Base-by-base conservation (phyloP, 2,329 filamentous ascomycete species). In the Drechslerella dactyloides region DNA sequence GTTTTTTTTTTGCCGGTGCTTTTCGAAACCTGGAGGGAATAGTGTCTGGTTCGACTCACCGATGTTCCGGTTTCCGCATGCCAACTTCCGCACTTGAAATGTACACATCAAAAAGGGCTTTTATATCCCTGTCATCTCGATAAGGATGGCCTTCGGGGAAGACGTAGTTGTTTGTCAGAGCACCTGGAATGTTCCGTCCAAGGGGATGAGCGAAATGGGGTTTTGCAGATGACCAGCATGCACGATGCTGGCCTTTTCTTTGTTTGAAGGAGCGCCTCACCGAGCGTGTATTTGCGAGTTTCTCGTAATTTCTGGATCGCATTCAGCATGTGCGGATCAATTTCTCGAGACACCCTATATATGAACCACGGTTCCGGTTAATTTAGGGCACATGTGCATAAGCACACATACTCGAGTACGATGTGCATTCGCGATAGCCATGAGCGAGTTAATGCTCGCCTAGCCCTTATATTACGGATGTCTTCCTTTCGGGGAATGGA, bases 91-190 rank as follows among this genome's bases (percentile, higher is more conserved):
- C 93, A 0, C 89, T 92, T 0, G 88, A 90, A 8, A 99, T 84
- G 77, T 96, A 97, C 15, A 97, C 85, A 78, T 97, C 91, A 77
- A 99, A 97, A 3, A 88, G 78, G 0, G 81, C 80, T 61, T 85
- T 84, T 1, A 96, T 80, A 10, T 57, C 37, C 69, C 81, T 82
- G 73, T 86, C 81, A 0, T 83, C 81, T 46, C 82, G 81, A 66
- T 90, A 88, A 23, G 84, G 81, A 77, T 97, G 91, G 0, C 84
- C 88, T 0, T 84, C 83, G 0, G 93, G 93, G 77, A 96, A 97
- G 23, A 91, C 89, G 24, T 94, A 86, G 0, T 94, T 97, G 78
- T 99, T 97, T 76, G 89, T 93, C 74, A 97, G 82, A 0, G 93
- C 94, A 13, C 60, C 68, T 64, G 19, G 8, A 23, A 35, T 37